Percentiles rank a stretch among this genome's conserved stretches.
Conservation (phyloP, 2,329 filamentous ascomycete genomes). For the Penicillium sp. region DNA sequence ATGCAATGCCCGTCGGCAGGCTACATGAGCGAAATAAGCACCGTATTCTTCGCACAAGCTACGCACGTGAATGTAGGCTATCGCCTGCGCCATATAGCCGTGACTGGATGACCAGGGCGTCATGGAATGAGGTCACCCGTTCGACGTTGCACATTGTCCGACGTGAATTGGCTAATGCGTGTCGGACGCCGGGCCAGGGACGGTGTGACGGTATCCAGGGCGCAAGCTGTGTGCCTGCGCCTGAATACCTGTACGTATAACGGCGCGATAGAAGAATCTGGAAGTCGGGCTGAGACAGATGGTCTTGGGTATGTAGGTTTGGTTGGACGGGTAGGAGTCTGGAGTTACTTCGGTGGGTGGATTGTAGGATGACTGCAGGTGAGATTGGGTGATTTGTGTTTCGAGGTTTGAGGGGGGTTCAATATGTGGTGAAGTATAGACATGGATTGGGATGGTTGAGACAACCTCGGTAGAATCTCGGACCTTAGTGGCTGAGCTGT, state of each 20-base stretch:
- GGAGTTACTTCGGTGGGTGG: not conserved
- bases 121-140: constrained; percentile 34
- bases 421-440: not conserved
- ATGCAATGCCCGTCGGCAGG: too few species aligned
- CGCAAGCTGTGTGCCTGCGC: not conserved
- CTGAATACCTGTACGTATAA: not conserved
- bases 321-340: not conserved
- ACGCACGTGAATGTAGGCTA: not conserved
- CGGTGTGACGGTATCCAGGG: constrained; percentile 3
- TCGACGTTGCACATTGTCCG: constrained; percentile 46
- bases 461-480: too few species aligned
- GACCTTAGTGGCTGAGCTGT: too few species aligned
- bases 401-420: not conserved
- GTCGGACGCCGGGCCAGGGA: constrained; percentile 42
- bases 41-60: not conserved
- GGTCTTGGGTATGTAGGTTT: not conserved
- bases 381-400: too few species aligned
- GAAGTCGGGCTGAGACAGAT: not conserved
- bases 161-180: constrained; percentile 46
- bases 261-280: not conserved
- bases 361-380: not conserved
- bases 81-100: too few species aligned
- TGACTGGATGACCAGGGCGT: not conserved
- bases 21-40: too few species aligned
- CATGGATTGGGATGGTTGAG: not conserved